Evolutionary conservation across 306 rosid species (phyloP).

Genomic region (Rosa persica): DNA sequence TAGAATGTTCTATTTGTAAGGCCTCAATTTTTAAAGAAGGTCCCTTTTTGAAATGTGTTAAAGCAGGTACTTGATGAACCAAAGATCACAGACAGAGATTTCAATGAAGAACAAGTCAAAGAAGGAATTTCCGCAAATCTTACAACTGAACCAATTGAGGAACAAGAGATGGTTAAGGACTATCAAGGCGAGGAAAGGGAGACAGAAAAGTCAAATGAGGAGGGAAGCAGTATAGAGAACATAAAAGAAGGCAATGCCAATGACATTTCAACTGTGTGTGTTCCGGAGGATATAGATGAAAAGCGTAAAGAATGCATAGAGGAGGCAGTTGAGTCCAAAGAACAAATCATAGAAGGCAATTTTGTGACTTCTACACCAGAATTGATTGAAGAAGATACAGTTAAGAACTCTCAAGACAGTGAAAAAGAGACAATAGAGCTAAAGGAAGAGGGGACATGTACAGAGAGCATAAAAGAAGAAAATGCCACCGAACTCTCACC

Average conservation of each 20-base stretch:
- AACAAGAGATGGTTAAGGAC: conserved; percentile 17
- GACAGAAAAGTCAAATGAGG: conserved; percentile 26
- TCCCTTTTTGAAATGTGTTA: not conserved
- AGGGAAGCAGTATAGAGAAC: conserved; percentile 18
- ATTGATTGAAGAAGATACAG: conserved; percentile 22
- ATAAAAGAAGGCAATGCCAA: conserved; percentile 12
- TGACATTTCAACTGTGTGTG: conserved; percentile 11
- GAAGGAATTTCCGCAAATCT: conserved; percentile 17
- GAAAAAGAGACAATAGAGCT: conserved; percentile 15
- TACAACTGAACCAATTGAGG: conserved; percentile 12
- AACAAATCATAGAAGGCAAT: conserved; percentile 13
- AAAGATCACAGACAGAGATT: conserved; percentile 3
- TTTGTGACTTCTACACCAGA: conserved; percentile 9
- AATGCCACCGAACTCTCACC: conserved; percentile 5
- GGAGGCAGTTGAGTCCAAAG: conserved; percentile 21
- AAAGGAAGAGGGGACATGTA: conserved; percentile 16
- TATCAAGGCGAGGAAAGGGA: conserved; percentile 19
- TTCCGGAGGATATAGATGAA: conserved; percentile 17
- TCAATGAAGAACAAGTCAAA: conserved; percentile 18
- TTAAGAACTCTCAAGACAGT: conserved; percentile 1
- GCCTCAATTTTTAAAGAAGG: not conserved
- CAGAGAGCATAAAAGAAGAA: conserved; percentile 22
- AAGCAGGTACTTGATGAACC: conserved; percentile 7
- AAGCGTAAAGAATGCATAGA: conserved; percentile 4
- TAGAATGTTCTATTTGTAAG: too few species aligned